phyloP scores from a whole-genome alignment of 768 basidiomycete species.

The Lentinus brumalis region DNA sequence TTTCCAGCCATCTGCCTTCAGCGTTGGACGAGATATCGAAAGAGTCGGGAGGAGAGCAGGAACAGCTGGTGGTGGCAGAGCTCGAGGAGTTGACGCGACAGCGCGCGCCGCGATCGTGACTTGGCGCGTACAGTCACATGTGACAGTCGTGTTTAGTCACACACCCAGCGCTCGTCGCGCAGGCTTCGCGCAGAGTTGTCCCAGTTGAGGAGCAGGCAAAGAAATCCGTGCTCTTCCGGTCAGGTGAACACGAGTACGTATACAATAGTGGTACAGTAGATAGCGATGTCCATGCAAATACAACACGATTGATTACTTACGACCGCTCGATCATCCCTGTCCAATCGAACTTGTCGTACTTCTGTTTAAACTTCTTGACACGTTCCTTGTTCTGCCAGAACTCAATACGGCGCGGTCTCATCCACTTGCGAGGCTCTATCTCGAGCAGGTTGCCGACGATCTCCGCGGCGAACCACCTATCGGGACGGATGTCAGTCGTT shows the following conservation, averaged over 20 bases:
- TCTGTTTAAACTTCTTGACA: constrained; percentile 66
- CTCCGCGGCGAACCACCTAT: constrained; percentile 91
- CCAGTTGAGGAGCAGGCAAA: too few species aligned
- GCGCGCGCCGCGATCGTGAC: not conserved
- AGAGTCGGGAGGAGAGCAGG: not conserved
- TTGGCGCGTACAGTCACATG: not conserved
- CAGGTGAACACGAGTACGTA: too few species aligned
- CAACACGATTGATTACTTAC: not conserved
- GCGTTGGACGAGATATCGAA: not conserved
- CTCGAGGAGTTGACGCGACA: not conserved
- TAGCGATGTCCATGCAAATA: too few species aligned
- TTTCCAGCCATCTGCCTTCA: not conserved
- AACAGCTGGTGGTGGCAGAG: not conserved
- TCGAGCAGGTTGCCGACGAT: constrained; percentile 93
- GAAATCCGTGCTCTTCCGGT: too few species aligned
- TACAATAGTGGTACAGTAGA: too few species aligned
- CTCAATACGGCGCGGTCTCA: constrained; percentile 76
- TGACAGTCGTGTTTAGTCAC: not conserved
- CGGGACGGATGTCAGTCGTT: not conserved
- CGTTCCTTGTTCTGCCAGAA: constrained; percentile 68
- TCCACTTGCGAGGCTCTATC: constrained; percentile 84
- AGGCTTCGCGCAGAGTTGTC: too few species aligned
- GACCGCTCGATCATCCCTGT: constrained; percentile 67
- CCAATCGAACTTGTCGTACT: constrained; percentile 83
- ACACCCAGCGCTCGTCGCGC: too few species aligned